Conservation (phyloP, 1,139 yeast species). For the Yamadazyma dushanensis region DNA sequence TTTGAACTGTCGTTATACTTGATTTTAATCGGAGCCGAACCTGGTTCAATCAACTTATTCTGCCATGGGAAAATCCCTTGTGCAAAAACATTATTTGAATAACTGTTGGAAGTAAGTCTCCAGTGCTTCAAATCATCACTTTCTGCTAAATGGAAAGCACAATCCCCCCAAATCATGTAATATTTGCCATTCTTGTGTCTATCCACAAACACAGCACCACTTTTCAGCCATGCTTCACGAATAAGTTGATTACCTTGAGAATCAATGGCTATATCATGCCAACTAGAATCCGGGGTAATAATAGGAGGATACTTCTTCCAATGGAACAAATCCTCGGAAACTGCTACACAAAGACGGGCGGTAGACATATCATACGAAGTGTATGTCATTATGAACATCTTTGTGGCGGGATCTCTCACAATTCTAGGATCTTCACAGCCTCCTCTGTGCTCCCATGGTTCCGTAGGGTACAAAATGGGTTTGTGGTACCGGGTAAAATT, state of each 20-base stretch:
- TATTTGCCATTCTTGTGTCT: conserved; percentile 34
- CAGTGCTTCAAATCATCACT: conserved; percentile 37
- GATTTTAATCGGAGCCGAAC: conserved; percentile 45
- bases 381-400: conserved; percentile 41
- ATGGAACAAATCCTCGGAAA: conserved; percentile 36
- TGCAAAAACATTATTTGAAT: conserved; percentile 27
- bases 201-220: conserved; percentile 45
- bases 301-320: conserved; percentile 45
- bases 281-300: conserved; percentile 24
- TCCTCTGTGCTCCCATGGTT: conserved; percentile 43
- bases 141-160: conserved; percentile 38
- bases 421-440: conserved; percentile 49
- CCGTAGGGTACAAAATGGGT: conserved; percentile 40
- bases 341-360: conserved; percentile 46
- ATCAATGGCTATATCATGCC: conserved; percentile 35
- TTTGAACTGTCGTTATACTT: conserved; percentile 27
- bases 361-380: conserved; percentile 39
- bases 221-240: conserved; percentile 43
- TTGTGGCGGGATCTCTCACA: conserved; percentile 37
- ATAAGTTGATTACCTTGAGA: conserved; percentile 25
- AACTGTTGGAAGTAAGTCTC: conserved; percentile 26
- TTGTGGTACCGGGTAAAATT: conserved; percentile 30
- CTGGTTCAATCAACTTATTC: conserved; percentile 42
- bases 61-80: conserved; percentile 33
- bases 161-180: conserved; percentile 50